These are phyloP conservation scores for Hyparrhenia diplandra DNA, from an alignment of 176 grass and related monocot genomes.

Conservation along the genomic window DNA sequence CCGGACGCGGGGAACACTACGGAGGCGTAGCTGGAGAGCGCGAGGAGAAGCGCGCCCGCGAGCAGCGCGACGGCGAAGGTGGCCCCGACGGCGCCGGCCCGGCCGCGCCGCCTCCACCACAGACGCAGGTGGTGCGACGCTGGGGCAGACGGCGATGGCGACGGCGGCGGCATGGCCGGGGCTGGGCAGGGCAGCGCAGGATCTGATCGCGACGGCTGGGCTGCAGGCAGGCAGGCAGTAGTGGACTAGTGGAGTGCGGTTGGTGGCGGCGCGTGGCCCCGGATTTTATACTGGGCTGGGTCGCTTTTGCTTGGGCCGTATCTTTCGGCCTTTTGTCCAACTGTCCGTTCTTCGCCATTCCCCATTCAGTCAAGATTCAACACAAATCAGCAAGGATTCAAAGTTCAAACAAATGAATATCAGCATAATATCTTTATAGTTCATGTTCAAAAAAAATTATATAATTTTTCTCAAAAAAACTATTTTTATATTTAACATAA, in stretches of 20 bases:
- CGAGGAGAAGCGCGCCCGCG: conserved; percentile 37
- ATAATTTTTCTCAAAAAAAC: too few species aligned
- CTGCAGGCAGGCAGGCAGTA: too few species aligned
- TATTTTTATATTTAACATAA: too few species aligned
- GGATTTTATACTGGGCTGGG: neutral
- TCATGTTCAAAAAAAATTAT: too few species aligned
- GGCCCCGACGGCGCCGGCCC: conserved; percentile 35
- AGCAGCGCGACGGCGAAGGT: conserved; percentile 42
- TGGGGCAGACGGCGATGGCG: conserved; percentile 25
- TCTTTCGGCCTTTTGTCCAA: neutral
- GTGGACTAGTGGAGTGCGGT: neutral
- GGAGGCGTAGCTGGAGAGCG: conserved; percentile 42
- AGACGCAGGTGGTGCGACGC: conserved; percentile 42
- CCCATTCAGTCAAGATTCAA: neutral
- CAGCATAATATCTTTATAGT: too few species aligned
- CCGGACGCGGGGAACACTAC: neutral
- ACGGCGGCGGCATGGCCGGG: neutral
- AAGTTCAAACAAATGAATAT: too few species aligned
- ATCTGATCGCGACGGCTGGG: conserved; percentile 23
- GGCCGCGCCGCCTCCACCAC: conserved; percentile 52
- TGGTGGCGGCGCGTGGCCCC: neutral
- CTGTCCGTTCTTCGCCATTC: neutral
- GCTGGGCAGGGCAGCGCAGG: neutral
- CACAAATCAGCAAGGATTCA: too few species aligned
- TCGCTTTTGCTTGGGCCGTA: neutral